Evolutionary conservation across 192 early-diverging fungal species (phyloP).

Genomic region (Linnemannia exigua): DNA sequence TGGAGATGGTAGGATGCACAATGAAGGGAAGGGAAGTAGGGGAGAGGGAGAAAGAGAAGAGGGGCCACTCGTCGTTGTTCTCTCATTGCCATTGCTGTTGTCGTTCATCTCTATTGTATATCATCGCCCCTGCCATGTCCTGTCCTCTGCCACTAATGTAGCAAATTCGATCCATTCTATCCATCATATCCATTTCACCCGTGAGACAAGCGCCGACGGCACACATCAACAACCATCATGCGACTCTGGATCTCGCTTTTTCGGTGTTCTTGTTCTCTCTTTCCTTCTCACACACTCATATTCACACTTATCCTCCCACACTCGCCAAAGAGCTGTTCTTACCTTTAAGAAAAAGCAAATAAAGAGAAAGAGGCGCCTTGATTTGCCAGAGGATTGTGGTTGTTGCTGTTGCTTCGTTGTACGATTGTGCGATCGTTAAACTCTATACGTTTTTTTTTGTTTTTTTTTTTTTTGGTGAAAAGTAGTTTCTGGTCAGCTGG

Average conservation of each 20-base stretch:
- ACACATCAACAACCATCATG: background rate
- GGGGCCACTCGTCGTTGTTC: background rate
- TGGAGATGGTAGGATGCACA: slow-evolving; percentile 7
- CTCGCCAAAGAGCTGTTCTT: too few species aligned
- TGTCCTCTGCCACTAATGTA: too few species aligned
- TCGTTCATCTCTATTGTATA: background rate
- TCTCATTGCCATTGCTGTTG: background rate
- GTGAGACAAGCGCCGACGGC: background rate
- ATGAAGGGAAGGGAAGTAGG: background rate
- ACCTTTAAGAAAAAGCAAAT: too few species aligned
- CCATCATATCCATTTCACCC: background rate
- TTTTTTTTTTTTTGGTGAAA: background rate
- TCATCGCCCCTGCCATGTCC: background rate
- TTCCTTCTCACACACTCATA: background rate
- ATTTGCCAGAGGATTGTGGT: too few species aligned
- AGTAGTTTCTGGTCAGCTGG: slow-evolving; percentile 5
- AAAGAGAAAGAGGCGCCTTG: too few species aligned
- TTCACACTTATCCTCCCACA: background rate
- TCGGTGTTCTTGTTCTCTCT: background rate
- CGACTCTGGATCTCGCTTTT: slow-evolving; percentile 14
- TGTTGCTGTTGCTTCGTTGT: background rate
- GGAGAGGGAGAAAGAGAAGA: background rate
- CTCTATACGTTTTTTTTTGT: background rate
- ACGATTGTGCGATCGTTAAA: background rate
- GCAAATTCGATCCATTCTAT: background rate